phyloP scores from a whole-genome alignment of 306 rosid species.

The Phaseolus lunatus region DNA sequence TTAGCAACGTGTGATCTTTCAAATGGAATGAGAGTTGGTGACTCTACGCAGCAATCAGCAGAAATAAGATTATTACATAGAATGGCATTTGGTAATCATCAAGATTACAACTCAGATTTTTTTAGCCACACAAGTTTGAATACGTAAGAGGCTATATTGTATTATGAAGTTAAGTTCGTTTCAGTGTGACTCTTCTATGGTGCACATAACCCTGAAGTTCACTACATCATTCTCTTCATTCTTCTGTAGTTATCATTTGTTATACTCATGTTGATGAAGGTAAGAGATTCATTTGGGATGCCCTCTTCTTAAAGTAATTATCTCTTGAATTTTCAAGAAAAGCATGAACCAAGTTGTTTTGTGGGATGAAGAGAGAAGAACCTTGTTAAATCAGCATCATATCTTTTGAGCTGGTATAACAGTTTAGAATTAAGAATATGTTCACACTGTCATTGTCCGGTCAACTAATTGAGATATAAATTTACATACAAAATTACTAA shows the following conservation, averaged over 20 bases:
- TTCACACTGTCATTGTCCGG: no score
- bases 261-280: no score
- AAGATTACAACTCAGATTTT: background rate
- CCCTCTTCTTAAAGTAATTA: no score
- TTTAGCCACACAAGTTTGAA: background rate
- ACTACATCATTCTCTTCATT: background rate
- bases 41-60: background rate
- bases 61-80: conserved; percentile 14
- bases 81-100: conserved; percentile 15
- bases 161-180: background rate
- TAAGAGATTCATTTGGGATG: no score
- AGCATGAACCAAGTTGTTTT: background rate
- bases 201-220: background rate
- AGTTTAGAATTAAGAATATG: background rate
- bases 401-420: background rate
- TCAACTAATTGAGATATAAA: no score
- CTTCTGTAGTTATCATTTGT: no score
- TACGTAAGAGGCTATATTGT: background rate
- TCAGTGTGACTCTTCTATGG: background rate
- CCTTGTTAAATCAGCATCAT: background rate
- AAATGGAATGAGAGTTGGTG: conserved; percentile 33
- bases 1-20: conserved; percentile 2
- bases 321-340: background rate
- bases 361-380: background rate
- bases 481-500: no score